Evolutionary conservation across 192 early-diverging fungal genomes (phyloP), one percentile per base, ranked within the genome.

Genomic region (Podochytrium sp.): DNA sequence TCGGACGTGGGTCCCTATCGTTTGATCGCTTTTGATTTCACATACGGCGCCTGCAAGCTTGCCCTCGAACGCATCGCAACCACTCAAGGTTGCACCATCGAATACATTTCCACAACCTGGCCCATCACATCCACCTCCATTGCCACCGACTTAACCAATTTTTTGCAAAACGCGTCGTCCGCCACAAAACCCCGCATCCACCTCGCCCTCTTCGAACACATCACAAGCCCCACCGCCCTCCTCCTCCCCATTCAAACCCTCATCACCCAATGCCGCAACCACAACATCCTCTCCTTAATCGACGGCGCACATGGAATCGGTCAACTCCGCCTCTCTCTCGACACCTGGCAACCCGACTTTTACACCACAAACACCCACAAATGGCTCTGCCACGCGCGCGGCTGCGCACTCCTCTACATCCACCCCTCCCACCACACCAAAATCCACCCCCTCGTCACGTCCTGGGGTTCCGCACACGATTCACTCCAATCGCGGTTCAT

Each of bases 261-360:
- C 14, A 68, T 80, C 68, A 16, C 32, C 10, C n/a, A 72, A 16
- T 80, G 78, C 53, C 49, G 55, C 2, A 38, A 67, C 30, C 32
- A 52, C 18, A 58, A 51, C 6, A 76, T 83, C 47, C 34, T 67
- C 23, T 62, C 66, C 6, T 47, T 83, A 68, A 40, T 83, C 23
- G 81, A 83, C 66, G 81, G 77, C 3, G 81, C 81, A 2, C 81
- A 83, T 50, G 66, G 73, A 29, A 79, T 83, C n/a, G 81, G 75
- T 1, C 71, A 78, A 66, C 10, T 81, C 2, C 43, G 59, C 2
- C 55, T 83, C 30, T 33, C 69, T 51, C 73, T 83, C 29, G 34
- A 65, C 18, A 40, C 41, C 20, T 23, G 83, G 18, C 71, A 81
- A 53, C 84, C 90, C 0, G 92, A 93, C 65, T 93, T 73, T 51